Percentiles rank a stretch among this genome's conserved stretches.
Conservation (phyloP, 306 rosid genomes). For the Cajanus cajan region DNA sequence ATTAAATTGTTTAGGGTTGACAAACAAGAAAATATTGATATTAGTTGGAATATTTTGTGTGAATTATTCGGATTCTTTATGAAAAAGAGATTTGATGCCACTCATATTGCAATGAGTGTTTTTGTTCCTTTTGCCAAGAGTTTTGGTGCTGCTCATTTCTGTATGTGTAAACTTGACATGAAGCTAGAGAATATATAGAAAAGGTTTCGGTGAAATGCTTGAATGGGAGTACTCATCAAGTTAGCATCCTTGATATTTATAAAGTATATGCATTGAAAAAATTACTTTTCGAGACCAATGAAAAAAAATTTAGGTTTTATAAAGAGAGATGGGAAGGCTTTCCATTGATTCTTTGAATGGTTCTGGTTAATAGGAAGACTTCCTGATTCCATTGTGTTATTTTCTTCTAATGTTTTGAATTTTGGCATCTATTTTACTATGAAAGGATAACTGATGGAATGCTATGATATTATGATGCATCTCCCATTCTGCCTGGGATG, state of each 20-base stretch:
- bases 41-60: not conserved
- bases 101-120: not conserved
- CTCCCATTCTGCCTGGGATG: not conserved
- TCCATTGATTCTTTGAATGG: not conserved
- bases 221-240: not conserved
- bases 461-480: not conserved
- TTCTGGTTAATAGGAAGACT: not conserved
- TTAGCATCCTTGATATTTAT: not conserved
- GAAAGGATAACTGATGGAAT: not conserved
- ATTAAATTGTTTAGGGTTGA: not conserved
- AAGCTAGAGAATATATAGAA: not conserved
- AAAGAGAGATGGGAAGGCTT: not conserved
- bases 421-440: not conserved
- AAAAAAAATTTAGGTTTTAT: not conserved
- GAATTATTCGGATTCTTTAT: not conserved
- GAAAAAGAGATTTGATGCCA: not conserved
- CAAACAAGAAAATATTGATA: not conserved
- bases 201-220: not conserved
- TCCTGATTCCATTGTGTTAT: not conserved
- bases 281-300: not conserved
- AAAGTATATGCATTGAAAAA: not conserved
- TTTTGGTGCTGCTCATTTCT: no score
- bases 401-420: conserved; percentile 7
- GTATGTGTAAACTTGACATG: no score
- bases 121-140: no score